Evolutionary conservation across 2,329 filamentous ascomycete species (phyloP).

Genomic region (Hymenoscyphus albidus): DNA sequence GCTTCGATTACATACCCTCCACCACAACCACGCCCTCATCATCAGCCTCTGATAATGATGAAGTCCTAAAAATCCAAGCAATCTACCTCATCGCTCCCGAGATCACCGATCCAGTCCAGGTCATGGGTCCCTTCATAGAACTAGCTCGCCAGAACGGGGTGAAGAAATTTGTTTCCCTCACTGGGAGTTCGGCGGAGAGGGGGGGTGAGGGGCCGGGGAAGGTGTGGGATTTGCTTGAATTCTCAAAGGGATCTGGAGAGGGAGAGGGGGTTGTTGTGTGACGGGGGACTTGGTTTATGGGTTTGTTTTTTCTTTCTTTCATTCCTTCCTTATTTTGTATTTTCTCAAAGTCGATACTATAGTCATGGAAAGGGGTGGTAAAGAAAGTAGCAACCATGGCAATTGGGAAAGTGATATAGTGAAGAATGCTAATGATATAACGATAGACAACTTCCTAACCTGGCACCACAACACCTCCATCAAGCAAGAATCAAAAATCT

Average conservation of each 20-base stretch:
- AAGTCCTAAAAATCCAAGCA: conserved; percentile 31
- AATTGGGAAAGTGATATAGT: no score
- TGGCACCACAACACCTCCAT: conserved; percentile 29
- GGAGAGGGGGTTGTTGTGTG: conserved; percentile 40
- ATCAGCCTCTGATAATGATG: background rate
- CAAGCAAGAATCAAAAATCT: conserved; percentile 40
- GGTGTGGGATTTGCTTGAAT: conserved; percentile 38
- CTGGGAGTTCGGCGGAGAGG: conserved; percentile 31
- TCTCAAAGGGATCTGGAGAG: conserved; percentile 16
- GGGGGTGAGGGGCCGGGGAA: conserved; percentile 32
- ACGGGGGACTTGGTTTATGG: conserved; percentile 46
- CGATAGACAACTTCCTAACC: conserved; percentile 21
- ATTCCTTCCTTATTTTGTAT: background rate
- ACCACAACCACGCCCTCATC: no score
- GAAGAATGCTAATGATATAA: no score
- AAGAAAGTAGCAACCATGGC: no score
- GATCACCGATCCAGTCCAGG: conserved; percentile 30
- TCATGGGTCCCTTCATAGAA: conserved; percentile 42
- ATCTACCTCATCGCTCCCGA: conserved; percentile 41
- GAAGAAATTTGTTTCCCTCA: conserved; percentile 43
- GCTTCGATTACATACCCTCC: conserved; percentile 31
- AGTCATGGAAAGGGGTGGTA: no score
- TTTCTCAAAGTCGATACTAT: background rate
- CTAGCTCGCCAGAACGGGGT: conserved; percentile 37
- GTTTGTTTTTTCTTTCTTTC: conserved; percentile 28